phyloP scores from a whole-genome alignment of 2,329 filamentous ascomycete genomes.

The Ophiostoma piceae region DNA sequence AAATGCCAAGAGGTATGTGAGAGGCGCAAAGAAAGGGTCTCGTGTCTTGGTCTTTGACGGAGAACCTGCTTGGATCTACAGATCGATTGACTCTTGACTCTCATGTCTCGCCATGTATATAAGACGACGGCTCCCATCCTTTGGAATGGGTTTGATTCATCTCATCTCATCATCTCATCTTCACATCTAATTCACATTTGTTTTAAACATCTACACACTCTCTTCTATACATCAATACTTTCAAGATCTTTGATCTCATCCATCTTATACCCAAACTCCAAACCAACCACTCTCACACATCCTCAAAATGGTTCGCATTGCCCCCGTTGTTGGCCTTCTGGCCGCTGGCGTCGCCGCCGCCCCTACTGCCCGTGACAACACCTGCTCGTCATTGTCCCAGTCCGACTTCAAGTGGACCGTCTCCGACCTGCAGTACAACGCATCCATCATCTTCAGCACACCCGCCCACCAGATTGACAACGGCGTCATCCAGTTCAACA shows the following conservation, averaged over 20 bases:
- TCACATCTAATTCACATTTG: background rate
- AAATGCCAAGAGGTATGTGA: background rate
- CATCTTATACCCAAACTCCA: background rate
- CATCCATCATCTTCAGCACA: slow-evolving; percentile 46
- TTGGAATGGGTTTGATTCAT: background rate
- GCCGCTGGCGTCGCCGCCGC: slow-evolving; percentile 19
- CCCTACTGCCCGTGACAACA: slow-evolving; percentile 15
- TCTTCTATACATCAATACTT: background rate
- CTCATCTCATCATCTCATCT: slow-evolving; percentile 10
- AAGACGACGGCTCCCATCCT: background rate
- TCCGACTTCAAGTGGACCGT: slow-evolving; percentile 40
- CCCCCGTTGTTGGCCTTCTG: slow-evolving; percentile 16
- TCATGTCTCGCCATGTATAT: background rate
- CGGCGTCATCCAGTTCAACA: slow-evolving; percentile 46
- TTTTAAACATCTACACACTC: background rate
- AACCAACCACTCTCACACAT: background rate
- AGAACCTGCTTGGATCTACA: background rate
- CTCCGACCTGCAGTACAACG: slow-evolving; percentile 44
- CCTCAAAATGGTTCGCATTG: slow-evolving; percentile 21
- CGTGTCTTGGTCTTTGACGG: background rate
- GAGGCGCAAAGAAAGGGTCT: background rate
- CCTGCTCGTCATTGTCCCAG: slow-evolving; percentile 35
- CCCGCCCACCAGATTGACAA: slow-evolving; percentile 48
- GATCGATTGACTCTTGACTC: background rate
- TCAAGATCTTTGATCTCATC: background rate